Conservation (phyloP, 2,329 filamentous ascomycete species). For the Diaporthe citrichinensis region DNA sequence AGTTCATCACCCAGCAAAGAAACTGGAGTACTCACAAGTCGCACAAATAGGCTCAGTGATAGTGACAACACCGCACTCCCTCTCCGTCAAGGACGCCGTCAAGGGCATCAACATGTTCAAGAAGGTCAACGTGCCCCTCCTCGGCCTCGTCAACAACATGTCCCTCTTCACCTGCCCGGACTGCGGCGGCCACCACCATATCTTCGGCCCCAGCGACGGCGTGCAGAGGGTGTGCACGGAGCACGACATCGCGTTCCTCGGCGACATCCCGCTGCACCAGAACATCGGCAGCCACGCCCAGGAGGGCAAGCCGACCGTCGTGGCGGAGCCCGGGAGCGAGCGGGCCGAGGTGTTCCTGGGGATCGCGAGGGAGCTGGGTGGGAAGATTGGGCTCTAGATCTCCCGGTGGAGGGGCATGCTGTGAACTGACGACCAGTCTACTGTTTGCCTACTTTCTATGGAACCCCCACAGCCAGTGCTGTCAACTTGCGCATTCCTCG, state of each 20-base stretch:
- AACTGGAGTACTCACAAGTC: neutral
- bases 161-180: constrained; percentile 84
- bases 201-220: constrained; percentile 79
- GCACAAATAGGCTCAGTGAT: constrained; percentile 77
- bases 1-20: neutral
- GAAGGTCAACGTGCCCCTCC: constrained; percentile 83
- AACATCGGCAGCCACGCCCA: constrained; percentile 91
- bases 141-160: constrained; percentile 96
- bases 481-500: neutral
- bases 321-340: constrained; percentile 83
- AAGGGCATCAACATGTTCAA: constrained; percentile 95
- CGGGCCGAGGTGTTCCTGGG: constrained; percentile 79
- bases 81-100: constrained; percentile 91
- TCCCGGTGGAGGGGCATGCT: neutral
- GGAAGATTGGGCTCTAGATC: constrained; percentile 58
- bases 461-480: neutral
- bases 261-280: constrained; percentile 89
- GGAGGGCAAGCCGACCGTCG: constrained; percentile 88
- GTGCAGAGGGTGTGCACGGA: constrained; percentile 79
- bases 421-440: neutral
- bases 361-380: constrained; percentile 72
- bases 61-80: constrained; percentile 92
- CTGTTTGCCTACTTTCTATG: neutral
- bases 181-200: constrained; percentile 80
- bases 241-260: constrained; percentile 83